A percentile compares a stretch with the other conserved stretches of the same genome.
Conservation (phyloP, 2,329 filamentous ascomycete genomes). For the Cryphonectria naterciae region DNA sequence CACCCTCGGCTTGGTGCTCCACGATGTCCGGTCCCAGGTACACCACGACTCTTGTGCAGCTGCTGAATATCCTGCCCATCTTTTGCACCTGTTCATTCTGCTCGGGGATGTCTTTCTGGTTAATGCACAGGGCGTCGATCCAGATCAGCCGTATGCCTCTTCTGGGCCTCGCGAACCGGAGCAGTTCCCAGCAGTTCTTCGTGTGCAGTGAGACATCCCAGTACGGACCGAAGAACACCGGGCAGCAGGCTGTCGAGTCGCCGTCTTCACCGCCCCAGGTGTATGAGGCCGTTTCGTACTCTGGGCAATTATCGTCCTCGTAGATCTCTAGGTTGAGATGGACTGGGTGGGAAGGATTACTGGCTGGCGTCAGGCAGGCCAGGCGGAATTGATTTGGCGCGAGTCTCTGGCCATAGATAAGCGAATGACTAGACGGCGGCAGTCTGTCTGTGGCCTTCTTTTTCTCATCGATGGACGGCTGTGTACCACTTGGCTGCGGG, state of each 20-base stretch:
- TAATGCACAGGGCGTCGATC: slow-evolving; percentile 34
- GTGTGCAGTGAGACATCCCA: slow-evolving; percentile 38
- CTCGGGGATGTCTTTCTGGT: slow-evolving; percentile 31
- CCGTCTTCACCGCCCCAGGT: slow-evolving; percentile 36
- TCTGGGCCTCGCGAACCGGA: slow-evolving; percentile 28
- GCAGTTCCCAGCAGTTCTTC: slow-evolving; percentile 36
- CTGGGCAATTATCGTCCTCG: slow-evolving; percentile 31
- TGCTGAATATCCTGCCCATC: slow-evolving; percentile 28
- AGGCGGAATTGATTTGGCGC: slow-evolving; percentile 9
- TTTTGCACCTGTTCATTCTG: slow-evolving; percentile 32
- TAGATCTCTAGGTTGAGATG: slow-evolving; percentile 30
- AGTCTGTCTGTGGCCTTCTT: not conserved
- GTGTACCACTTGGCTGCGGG: not conserved
- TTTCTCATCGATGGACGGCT: not conserved
- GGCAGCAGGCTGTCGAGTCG: slow-evolving; percentile 31
- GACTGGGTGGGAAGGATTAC: slow-evolving; percentile 5
- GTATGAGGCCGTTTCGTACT: slow-evolving; percentile 39
- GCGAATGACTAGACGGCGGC: not conserved
- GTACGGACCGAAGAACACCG: slow-evolving; percentile 34
- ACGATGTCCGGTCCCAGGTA: not conserved
- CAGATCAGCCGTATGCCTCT: slow-evolving; percentile 28
- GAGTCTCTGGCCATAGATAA: not conserved
- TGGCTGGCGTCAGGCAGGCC: not conserved
- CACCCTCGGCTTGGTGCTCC: not conserved
- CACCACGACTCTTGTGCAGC: not conserved